phyloP scores from a whole-genome alignment of 1,139 yeast species.

The Yamadazyma friedrichii region DNA sequence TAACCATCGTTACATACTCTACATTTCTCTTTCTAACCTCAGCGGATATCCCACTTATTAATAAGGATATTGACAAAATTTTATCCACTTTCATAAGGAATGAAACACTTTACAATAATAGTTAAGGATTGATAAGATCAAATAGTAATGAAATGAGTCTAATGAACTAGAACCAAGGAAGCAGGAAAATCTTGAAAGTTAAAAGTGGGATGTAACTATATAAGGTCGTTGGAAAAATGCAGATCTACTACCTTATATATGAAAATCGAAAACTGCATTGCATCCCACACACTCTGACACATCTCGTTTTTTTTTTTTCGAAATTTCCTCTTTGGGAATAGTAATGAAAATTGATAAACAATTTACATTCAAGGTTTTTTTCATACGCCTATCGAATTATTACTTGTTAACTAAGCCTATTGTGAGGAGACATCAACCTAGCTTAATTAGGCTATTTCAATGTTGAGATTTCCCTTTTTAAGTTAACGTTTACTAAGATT shows the following conservation, averaged over 20 bases:
- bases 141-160: neutral
- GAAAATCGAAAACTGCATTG: neutral
- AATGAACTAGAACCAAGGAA: no score
- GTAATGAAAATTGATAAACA: constrained; percentile 5
- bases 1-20: constrained; percentile 9
- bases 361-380: neutral
- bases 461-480: neutral
- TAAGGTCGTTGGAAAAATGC: no score
- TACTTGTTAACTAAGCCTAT: constrained; percentile 3
- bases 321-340: constrained; percentile 11
- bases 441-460: neutral
- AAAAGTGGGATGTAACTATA: no score
- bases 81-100: constrained; percentile 13
- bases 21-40: constrained; percentile 9
- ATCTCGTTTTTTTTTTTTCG: constrained; percentile 1
- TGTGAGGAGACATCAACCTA: constrained; percentile 5
- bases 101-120: neutral
- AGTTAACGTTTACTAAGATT: neutral
- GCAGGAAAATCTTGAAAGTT: no score
- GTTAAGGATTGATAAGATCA: no score
- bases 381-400: no score
- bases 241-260: neutral
- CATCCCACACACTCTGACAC: constrained; percentile 6
- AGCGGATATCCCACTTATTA: constrained; percentile 11
- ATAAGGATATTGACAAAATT: constrained; percentile 10